These are phyloP conservation scores for Trichoderma asperelloides DNA, from an alignment of 495 filamentous ascomycete species.

Conservation along the genomic window DNA sequence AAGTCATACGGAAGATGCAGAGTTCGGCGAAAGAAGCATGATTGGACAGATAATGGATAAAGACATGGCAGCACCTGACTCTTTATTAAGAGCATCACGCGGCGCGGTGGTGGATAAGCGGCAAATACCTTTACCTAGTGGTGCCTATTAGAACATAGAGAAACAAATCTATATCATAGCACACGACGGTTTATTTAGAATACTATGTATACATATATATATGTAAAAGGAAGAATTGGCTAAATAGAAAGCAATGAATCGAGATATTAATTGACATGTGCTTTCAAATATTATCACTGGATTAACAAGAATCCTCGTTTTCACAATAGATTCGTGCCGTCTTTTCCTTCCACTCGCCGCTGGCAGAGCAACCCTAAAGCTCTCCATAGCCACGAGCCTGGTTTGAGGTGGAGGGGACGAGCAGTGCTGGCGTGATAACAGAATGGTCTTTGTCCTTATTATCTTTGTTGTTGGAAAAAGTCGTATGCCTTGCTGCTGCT, in stretches of 20 bases:
- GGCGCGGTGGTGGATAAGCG: too few relatives aligned
- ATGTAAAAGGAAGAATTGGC: too few relatives aligned
- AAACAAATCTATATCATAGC: too few relatives aligned
- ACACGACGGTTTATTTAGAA: too few relatives aligned
- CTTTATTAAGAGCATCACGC: too few relatives aligned
- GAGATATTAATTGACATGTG: too few relatives aligned
- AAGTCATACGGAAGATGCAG: constrained; percentile 80
- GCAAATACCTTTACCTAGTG: too few relatives aligned
- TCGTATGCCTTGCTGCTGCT: neutral
- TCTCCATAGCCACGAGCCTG: neutral
- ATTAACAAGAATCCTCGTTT: neutral
- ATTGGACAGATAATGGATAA: neutral
- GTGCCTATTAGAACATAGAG: too few relatives aligned
- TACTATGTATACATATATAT: too few relatives aligned
- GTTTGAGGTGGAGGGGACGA: neutral
- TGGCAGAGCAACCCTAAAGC: neutral
- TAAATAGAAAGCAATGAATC: too few relatives aligned
- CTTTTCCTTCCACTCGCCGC: neutral
- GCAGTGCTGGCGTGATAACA: neutral
- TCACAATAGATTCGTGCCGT: neutral
- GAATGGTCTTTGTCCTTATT: neutral
- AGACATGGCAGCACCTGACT: neutral
- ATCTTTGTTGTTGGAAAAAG: neutral
- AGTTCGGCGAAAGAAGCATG: constrained; percentile 49
- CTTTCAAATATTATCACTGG: neutral